Evolutionary conservation across 306 rosid genomes (phyloP).

Genomic region (Spatholobus suberectus): DNA sequence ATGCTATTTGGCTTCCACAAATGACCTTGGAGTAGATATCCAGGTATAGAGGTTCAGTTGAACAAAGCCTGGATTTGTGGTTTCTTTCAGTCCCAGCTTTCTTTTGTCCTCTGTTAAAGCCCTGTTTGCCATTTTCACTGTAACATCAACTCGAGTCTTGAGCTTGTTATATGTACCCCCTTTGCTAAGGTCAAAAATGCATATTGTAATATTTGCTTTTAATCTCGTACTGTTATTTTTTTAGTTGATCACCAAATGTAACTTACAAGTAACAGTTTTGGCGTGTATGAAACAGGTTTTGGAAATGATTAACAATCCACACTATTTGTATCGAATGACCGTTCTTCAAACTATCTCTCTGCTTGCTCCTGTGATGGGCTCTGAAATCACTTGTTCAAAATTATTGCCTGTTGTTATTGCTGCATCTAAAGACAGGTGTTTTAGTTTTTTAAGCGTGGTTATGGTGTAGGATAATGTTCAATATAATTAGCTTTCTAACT

Average conservation of each 20-base stretch:
- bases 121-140: not conserved
- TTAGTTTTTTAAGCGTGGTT: not conserved
- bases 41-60: not conserved
- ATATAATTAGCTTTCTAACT: constrained; percentile 28
- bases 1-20: not conserved
- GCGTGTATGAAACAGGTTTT: constrained; percentile 57
- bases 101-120: not conserved
- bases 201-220: not conserved
- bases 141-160: not conserved
- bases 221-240: not conserved
- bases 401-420: constrained; percentile 66
- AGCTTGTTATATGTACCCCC: not conserved
- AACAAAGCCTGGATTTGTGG: not conserved
- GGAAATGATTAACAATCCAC: constrained; percentile 75
- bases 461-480: constrained; percentile 1
- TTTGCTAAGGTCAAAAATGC: not conserved
- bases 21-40: not conserved
- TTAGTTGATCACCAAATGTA: not conserved
- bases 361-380: constrained; percentile 87
- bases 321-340: constrained; percentile 86
- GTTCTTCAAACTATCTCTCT: constrained; percentile 69
- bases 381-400: constrained; percentile 76
- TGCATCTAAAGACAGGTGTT: constrained; percentile 80
- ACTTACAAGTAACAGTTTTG: not conserved
- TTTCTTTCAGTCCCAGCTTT: not conserved